Percentiles rank a stretch among this genome's conserved stretches.
Evolutionary conservation across 1,139 yeast genomes (phyloP).

Genomic region (Suhomyces anneliseae): DNA sequence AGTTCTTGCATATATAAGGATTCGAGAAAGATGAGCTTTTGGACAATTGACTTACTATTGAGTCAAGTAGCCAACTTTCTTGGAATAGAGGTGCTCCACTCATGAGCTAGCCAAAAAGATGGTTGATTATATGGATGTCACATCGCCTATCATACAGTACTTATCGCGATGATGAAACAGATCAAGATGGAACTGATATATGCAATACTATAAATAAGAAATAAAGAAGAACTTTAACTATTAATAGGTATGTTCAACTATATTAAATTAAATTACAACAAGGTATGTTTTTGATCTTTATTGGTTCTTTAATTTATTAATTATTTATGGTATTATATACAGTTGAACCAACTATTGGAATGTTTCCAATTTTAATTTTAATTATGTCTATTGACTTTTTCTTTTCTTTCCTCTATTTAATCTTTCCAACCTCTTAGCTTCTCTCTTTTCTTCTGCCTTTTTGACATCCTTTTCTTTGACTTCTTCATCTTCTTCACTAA

Average conservation of each 20-base stretch:
- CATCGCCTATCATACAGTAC: no score
- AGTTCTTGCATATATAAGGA: constrained; percentile 17
- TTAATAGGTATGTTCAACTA: no score
- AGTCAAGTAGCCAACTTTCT: constrained; percentile 24
- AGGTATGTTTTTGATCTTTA: no score
- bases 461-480: constrained; percentile 25
- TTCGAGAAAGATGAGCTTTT: constrained; percentile 11
- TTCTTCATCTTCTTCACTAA: constrained; percentile 16
- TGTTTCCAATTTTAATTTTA: background rate
- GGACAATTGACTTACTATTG: constrained; percentile 4
- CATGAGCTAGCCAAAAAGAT: background rate
- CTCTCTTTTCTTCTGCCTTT: constrained; percentile 34
- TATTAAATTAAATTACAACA: no score
- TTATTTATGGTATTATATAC: no score
- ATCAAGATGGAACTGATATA: no score
- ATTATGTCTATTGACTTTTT: constrained; percentile 4
- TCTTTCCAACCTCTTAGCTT: constrained; percentile 36
- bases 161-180: no score
- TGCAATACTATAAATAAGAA: no score
- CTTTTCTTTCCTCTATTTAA: constrained; percentile 16
- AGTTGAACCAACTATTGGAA: no score
- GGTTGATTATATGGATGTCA: no score
- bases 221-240: no score
- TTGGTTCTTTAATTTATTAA: no score
- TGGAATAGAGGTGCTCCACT: constrained; percentile 15